Conservation (phyloP, 1,284 basidiomycete genomes). For the Sphagnurus paluster region DNA sequence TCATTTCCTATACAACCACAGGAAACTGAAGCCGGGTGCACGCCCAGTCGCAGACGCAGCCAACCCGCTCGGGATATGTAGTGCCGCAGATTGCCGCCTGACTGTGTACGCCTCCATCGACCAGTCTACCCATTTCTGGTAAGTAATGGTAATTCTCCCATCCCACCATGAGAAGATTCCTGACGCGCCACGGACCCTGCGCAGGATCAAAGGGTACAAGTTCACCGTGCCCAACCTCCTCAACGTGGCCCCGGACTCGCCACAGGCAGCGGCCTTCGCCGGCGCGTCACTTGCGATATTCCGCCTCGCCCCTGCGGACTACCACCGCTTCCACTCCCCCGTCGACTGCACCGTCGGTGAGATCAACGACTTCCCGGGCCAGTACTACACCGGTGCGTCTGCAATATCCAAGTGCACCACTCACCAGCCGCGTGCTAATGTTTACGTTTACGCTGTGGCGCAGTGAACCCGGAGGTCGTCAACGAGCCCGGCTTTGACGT, state of each 20-base stretch:
- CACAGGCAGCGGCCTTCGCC: conserved; percentile 41
- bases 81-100: conserved; percentile 75
- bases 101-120: conserved; percentile 65
- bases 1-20: conserved; percentile 13
- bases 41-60: conserved; percentile 65
- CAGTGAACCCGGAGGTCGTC: conserved; percentile 81
- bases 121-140: conserved; percentile 71
- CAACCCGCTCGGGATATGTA: conserved; percentile 57
- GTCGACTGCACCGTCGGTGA: conserved; percentile 55
- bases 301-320: conserved; percentile 80
- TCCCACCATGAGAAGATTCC: no score
- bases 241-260: conserved; percentile 36
- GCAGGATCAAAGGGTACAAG: conserved; percentile 73
- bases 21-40: conserved; percentile 64
- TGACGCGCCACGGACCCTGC: no score
- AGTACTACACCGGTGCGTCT: conserved; percentile 57
- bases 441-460: conserved; percentile 15
- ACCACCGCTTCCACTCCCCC: conserved; percentile 85
- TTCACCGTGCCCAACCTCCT: conserved; percentile 71
- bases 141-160: conserved; percentile 18
- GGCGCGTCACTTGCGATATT: conserved; percentile 65
- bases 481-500: conserved; percentile 73
- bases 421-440: conserved; percentile 2
- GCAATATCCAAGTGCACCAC: conserved; percentile 11
- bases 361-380: conserved; percentile 51